Evolutionary conservation across 768 basidiomycete species (phyloP), one percentile per base, ranked within the genome.

Genomic region (Suillus spraguei): DNA sequence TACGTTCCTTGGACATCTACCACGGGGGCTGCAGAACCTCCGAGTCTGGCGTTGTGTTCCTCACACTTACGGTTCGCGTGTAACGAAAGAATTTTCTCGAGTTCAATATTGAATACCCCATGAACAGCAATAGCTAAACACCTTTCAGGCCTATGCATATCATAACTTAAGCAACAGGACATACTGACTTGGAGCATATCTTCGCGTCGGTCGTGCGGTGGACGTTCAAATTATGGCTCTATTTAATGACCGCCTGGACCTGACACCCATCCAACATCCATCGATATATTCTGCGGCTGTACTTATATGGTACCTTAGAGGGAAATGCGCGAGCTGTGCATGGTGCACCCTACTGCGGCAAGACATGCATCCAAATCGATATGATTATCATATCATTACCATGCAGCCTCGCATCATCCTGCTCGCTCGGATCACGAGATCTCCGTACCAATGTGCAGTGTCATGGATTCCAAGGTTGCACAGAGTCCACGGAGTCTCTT

Each of bases 401-500:
- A 28, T 24, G 17, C 24, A 5, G 56, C 56, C 56, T 58, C 56
- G 39, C 56, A 58, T 32, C 28, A 32, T 58, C 56, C 56, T 58
- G 56, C 56, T 58, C 38, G 17, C 38, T 38, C 36, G 55, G 55
- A 56, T 39, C 36, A 56, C 38, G 17, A 58, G 56, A 58, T 58
- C 28, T 41, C 24, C 54, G n/a, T 36, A 14, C n/a, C 7, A 36
- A 38, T 36, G 14, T 36, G n/a, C 14, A 22, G 54, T 55, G 22
- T 22, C 35, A 36, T 55, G 36, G 56, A 42, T 41, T 11, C 11
- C 16, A 58, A 53, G 16, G 35, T 41, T 41, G 56, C 17, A 58
- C 24, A 41, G 56, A 58, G 55, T 41, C 68, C 69, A 66, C 61
- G 47, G 67, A 54, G 63, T 44, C 60, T 62, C 63, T 60, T 63